Percentiles rank a stretch among this genome's conserved stretches.
These are phyloP conservation scores for Flaveria brownii DNA, from an alignment of 129 eudicot species.

Conservation along the genomic window DNA sequence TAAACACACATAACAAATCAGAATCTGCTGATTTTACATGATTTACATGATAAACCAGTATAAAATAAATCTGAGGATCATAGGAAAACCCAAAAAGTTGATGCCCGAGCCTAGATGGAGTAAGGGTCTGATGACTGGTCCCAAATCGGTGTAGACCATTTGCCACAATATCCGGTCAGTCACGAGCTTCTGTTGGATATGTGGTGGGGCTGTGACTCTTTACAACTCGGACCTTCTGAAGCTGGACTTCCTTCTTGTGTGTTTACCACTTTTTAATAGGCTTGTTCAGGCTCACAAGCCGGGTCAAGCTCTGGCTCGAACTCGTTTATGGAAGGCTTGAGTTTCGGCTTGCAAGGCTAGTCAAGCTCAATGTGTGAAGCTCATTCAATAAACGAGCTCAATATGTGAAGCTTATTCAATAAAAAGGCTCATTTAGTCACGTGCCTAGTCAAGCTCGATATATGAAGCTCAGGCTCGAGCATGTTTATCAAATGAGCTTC, in stretches of 20 bases:
- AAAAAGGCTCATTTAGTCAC: no score
- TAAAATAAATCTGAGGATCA: neutral
- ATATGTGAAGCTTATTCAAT: no score
- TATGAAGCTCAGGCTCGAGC: neutral
- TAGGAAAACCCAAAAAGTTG: neutral
- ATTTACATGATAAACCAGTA: neutral
- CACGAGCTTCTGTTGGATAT: neutral
- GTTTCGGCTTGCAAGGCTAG: neutral
- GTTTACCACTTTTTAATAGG: neutral
- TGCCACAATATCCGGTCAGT: neutral
- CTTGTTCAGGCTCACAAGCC: no score
- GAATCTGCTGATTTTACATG: neutral
- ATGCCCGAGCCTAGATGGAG: neutral
- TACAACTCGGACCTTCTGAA: neutral
- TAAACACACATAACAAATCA: neutral
- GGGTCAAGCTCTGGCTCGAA: neutral
- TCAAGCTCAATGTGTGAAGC: no score
- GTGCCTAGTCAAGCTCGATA: neutral
- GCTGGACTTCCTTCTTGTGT: neutral
- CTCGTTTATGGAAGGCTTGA: neutral
- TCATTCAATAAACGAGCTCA: no score
- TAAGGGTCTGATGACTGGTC: neutral
- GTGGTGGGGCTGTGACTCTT: neutral
- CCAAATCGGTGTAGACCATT: neutral
- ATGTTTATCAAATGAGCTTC: neutral